Evolutionary conservation across 352 stramenopile genomes (phyloP), one percentile per base, ranked within the genome.

Genomic region (Phytopythium chamaehyphon): DNA sequence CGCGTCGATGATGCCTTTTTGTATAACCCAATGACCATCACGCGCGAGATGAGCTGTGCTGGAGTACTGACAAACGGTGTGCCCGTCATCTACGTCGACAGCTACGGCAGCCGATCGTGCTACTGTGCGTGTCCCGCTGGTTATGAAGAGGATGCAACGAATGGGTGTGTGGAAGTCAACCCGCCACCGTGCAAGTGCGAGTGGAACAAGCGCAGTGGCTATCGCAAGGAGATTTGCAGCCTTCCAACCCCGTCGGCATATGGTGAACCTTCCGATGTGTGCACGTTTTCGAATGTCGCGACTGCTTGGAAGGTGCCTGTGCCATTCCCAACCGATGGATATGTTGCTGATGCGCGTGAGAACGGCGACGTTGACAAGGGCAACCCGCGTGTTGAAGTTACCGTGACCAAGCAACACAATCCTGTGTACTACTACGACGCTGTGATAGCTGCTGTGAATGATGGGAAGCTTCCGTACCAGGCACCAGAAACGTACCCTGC

Each of bases 241-340:
- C 15, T 42, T 8, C 37, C 37, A 18, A 60, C 57, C 3, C 28
- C 64, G 1, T 45, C 66, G 19, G 15, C 40, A 0, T 42, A 18
- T 42, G 37, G 37, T 6, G 15, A n/a, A n/a, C 15, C 15, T n/a
- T 18, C n/a, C 37, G 37, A 42, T 21, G 57, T 62, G 18, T 85
- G 73, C 36, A 51, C 49, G 2, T 81, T 83, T 56, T 49, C 61
- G 3, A 53, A 65, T 26, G 60, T 83, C 21, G 66, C 67, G 3
- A 70, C 59, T 0, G 59, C 71, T 0, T 84, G 68, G 67, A 43
- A 48, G 0, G 42, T 87, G 4, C 64, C 71, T 0, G 73, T 71
- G 24, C 72, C 78, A 2, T 82, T 87, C 56, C 75, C 78, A 33
- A 78, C 51, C 0, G 71, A 83, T 48, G 83, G 80, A 48, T 89